Percentiles rank a stretch among this genome's conserved stretches.
Conservation (phyloP, 192 early-diverging fungal genomes). For the Mortierella alpina region DNA sequence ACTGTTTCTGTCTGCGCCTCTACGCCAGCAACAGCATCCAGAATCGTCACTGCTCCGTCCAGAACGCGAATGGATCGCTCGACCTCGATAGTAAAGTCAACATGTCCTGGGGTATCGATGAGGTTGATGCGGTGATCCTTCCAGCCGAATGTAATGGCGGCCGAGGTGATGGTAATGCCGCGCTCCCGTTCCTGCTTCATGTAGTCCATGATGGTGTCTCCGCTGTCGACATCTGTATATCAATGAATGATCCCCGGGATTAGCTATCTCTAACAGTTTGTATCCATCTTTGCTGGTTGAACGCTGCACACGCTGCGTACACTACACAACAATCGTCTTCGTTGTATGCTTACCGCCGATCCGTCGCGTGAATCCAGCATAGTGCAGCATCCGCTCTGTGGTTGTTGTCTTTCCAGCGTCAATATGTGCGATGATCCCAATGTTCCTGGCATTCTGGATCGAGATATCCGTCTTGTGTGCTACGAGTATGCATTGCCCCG, state of each 20-base stretch:
- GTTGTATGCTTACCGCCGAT: constrained; percentile 76
- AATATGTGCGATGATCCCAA: constrained; percentile 97
- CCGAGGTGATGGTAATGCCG: constrained; percentile 94
- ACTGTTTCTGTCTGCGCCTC: constrained; percentile 98
- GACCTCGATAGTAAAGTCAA: constrained; percentile 97
- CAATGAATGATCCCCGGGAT: neutral
- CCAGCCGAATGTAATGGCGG: constrained; percentile 90
- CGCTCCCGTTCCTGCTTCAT: constrained; percentile 88
- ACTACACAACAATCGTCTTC: neutral
- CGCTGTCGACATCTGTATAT: constrained; percentile 83
- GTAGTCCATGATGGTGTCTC: constrained; percentile 96
- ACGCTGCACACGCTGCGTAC: neutral
- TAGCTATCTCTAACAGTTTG: too few relatives aligned
- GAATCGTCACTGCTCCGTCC: constrained; percentile 92
- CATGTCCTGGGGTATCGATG: constrained; percentile 97
- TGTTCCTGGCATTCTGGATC: constrained; percentile 74
- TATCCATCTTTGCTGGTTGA: neutral
- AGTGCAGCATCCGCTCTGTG: constrained; percentile 97
- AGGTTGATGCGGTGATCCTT: constrained; percentile 83
- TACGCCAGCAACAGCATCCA: constrained; percentile 97
- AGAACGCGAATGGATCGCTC: constrained; percentile 91
- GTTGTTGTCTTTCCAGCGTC: constrained; percentile 97
- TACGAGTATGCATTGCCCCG: neutral
- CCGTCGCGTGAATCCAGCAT: constrained; percentile 88
- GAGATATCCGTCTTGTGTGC: constrained; percentile 43